These are phyloP conservation scores for Psophocarpus tetragonolobus DNA, from an alignment of 306 rosid species.

Conservation along the genomic window DNA sequence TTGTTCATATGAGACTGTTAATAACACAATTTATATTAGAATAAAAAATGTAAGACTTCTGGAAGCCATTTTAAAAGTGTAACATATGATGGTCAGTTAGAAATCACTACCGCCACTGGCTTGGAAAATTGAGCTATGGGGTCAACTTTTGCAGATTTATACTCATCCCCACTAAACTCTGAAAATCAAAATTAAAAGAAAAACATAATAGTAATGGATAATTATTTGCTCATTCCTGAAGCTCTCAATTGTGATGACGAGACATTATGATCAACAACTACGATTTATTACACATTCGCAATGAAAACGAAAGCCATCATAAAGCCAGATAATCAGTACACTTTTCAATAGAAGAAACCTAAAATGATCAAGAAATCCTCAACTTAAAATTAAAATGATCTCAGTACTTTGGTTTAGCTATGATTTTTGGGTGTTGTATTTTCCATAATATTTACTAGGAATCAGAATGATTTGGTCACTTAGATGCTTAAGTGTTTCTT, in stretches of 20 bases:
- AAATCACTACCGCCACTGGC: conserved; percentile 78
- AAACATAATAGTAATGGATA: conserved; percentile 2
- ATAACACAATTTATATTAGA: conserved; percentile 25
- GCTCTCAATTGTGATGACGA: conserved; percentile 7
- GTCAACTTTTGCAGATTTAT: conserved; percentile 79
- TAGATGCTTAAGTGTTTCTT: not conserved
- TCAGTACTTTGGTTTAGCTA: not conserved
- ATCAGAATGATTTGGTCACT: not conserved
- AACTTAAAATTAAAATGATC: not conserved
- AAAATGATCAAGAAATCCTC: conserved; percentile 10
- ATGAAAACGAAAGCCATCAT: conserved; percentile 1
- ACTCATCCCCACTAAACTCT: conserved; percentile 76
- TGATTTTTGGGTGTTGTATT: not conserved
- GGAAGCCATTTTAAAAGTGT: conserved; percentile 19
- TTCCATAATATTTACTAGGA: not conserved
- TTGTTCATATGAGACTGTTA: conserved; percentile 94
- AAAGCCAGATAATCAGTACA: conserved; percentile 8
- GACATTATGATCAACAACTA: not conserved
- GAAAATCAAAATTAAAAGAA: conserved; percentile 23
- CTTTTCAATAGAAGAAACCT: conserved; percentile 14
- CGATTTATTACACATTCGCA: not conserved
- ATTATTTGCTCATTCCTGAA: conserved; percentile 18
- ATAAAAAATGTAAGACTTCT: conserved; percentile 9
- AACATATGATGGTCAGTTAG: conserved; percentile 21
- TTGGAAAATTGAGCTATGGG: conserved; percentile 90